Conservation (phyloP, 2,329 filamentous ascomycete genomes). For the Mollisiaceae sp. region DNA sequence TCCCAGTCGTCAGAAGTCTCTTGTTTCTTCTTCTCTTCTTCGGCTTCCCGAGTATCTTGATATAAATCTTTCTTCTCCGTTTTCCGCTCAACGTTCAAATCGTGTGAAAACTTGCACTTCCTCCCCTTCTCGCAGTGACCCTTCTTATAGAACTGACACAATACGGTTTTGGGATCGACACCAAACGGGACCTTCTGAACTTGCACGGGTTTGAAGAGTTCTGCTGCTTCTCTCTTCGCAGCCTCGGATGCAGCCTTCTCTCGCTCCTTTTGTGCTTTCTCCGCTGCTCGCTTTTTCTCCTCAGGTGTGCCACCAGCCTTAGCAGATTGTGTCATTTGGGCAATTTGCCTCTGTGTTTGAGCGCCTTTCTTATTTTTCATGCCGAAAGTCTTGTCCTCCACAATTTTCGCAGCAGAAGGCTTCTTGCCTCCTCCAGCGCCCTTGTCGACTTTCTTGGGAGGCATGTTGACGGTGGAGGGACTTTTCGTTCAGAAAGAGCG, state of each 20-base stretch:
- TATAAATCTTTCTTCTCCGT: slow-evolving; percentile 92
- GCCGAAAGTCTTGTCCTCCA: slow-evolving; percentile 96
- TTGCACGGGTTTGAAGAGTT: slow-evolving; percentile 88
- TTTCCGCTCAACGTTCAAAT: slow-evolving; percentile 87
- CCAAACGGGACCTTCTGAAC: slow-evolving; percentile 98
- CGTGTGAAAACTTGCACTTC: slow-evolving; percentile 98
- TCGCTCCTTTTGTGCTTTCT: slow-evolving; percentile 72
- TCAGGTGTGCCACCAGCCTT: slow-evolving; percentile 80
- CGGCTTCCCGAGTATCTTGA: slow-evolving; percentile 76
- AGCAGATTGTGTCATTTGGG: slow-evolving; percentile 76
- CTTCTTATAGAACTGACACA: slow-evolving; percentile 97
- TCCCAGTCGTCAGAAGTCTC: slow-evolving; percentile 98
- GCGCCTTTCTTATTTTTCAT: slow-evolving; percentile 99
- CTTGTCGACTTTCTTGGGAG: slow-evolving; percentile 67
- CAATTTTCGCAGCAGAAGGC: slow-evolving; percentile 58
- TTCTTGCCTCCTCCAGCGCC: slow-evolving; percentile 56
- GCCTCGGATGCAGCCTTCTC: slow-evolving; percentile 92
- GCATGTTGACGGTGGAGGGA: slow-evolving; percentile 59
- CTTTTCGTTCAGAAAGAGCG: not conserved
- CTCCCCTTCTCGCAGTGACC: slow-evolving; percentile 95
- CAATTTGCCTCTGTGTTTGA: slow-evolving; percentile 87
- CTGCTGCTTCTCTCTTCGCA: slow-evolving; percentile 78
- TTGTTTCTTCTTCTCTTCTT: slow-evolving; percentile 79
- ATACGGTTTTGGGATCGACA: slow-evolving; percentile 95
- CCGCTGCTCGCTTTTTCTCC: slow-evolving; percentile 78